Conservation (phyloP, 768 basidiomycete species). For the Hygrophorus russula region DNA sequence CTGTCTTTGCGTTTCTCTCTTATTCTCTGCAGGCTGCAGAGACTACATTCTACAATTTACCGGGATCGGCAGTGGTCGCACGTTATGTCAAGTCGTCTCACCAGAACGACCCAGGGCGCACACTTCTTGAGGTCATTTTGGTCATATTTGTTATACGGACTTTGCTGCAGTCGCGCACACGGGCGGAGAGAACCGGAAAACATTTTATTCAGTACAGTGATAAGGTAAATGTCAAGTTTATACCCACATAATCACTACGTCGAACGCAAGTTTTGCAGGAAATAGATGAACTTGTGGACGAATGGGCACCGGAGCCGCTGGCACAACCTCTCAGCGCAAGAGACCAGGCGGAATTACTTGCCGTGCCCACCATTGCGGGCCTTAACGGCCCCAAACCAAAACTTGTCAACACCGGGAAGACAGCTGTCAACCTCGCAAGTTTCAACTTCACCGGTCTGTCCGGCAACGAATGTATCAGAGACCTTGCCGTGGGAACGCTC, state of each 20-base stretch:
- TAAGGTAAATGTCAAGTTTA: slow-evolving; percentile 45
- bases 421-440: slow-evolving; percentile 75
- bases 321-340: slow-evolving; percentile 45
- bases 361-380: slow-evolving; percentile 71
- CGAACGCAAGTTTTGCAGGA: slow-evolving; percentile 40
- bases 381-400: slow-evolving; percentile 78
- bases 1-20: slow-evolving; percentile 56
- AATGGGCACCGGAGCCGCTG: slow-evolving; percentile 87
- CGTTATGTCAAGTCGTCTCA: slow-evolving; percentile 94
- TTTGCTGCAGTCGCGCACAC: slow-evolving; percentile 79
- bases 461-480: slow-evolving; percentile 80
- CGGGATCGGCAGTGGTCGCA: slow-evolving; percentile 73
- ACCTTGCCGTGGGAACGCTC: slow-evolving; percentile 76
- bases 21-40: slow-evolving; percentile 48
- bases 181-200: slow-evolving; percentile 73
- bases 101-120: slow-evolving; percentile 91
- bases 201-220: slow-evolving; percentile 88
- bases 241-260: neutral
- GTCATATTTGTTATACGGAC: slow-evolving; percentile 84
- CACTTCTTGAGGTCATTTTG: slow-evolving; percentile 81
- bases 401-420: slow-evolving; percentile 58
- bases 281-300: slow-evolving; percentile 91
- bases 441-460: slow-evolving; percentile 89
- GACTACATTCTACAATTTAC: slow-evolving; percentile 60
- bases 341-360: slow-evolving; percentile 59